A percentile compares a stretch with the other conserved stretches of the same genome.
phyloP scores from a whole-genome alignment of 2,329 filamentous ascomycete genomes.

The Aureobasidium subglaciale region DNA sequence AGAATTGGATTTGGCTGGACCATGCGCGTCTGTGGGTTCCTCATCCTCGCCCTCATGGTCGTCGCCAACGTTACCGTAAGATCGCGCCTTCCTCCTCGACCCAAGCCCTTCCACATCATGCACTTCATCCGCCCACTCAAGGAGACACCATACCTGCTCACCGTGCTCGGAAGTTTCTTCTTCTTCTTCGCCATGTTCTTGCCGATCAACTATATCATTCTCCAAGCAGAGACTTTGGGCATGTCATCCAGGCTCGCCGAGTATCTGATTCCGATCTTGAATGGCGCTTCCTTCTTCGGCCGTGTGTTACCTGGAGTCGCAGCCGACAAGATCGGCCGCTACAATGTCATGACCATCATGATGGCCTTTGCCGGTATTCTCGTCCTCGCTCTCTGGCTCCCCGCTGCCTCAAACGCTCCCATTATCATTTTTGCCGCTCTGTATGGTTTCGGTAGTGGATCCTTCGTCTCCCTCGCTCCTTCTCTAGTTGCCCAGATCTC shows the following conservation, averaged over 20 bases:
- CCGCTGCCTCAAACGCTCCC: conserved; percentile 44
- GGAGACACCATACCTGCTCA: conserved; percentile 29
- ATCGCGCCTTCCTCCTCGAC: conserved; percentile 41
- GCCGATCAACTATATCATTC: conserved; percentile 46
- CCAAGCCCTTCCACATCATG: conserved; percentile 26
- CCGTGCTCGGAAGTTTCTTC: conserved; percentile 39
- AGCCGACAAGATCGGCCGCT: conserved; percentile 48
- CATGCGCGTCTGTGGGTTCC: conserved; percentile 50
- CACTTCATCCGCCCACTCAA: conserved; percentile 28
- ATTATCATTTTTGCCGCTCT: conserved; percentile 59
- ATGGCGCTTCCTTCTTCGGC: conserved; percentile 45
- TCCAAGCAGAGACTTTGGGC: conserved; percentile 41
- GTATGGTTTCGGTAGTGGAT: conserved; percentile 63
- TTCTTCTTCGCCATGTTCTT: conserved; percentile 57
- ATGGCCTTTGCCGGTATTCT: conserved; percentile 41
- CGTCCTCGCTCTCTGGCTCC: conserved; percentile 50
- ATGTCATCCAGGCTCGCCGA: conserved; percentile 42
- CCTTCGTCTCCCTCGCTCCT: conserved; percentile 56
- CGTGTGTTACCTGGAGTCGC: conserved; percentile 49
- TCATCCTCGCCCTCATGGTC: conserved; percentile 53
- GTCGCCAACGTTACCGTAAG: conserved; percentile 48
- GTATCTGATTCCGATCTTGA: conserved; percentile 50
- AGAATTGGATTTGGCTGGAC: conserved; percentile 51
- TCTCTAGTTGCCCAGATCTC: conserved; percentile 64
- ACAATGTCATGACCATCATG: conserved; percentile 48